Evolutionary conservation across 257 asterid genomes (phyloP).

Genomic region (Craterostigma plantagineum): DNA sequence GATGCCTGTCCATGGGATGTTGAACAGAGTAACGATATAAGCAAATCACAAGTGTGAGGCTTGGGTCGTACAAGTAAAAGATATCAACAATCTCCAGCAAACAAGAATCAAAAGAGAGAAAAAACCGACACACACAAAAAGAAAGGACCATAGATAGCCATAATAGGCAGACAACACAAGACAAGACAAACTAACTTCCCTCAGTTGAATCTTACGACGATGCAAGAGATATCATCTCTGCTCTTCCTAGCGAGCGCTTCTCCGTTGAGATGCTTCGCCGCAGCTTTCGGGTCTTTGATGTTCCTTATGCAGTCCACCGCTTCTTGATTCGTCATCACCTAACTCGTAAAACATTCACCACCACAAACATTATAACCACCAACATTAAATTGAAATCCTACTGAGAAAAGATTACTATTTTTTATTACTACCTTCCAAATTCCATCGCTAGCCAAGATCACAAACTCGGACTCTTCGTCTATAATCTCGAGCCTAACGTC

Average conservation of each 20-base stretch:
- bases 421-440: slow-evolving; percentile 82
- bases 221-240: slow-evolving; percentile 88
- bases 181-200: neutral
- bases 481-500: slow-evolving; percentile 31
- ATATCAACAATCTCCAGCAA: no score
- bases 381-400: no score
- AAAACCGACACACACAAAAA: no score
- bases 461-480: slow-evolving; percentile 51
- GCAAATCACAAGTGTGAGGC: no score
- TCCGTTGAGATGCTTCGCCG: slow-evolving; percentile 51
- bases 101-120: no score
- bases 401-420: no score
- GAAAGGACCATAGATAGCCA: neutral
- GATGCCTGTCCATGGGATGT: no score
- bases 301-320: slow-evolving; percentile 52
- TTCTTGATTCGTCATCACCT: slow-evolving; percentile 89
- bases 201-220: slow-evolving; percentile 61
- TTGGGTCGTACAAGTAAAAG: no score
- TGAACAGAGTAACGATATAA: no score
- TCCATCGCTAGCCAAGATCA: slow-evolving; percentile 86
- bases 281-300: slow-evolving; percentile 48
- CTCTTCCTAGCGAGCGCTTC: slow-evolving; percentile 57
- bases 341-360: neutral
- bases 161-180: neutral
- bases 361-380: no score